Evolutionary conservation across 257 asterid genomes (phyloP), one percentile per base, ranked within the genome.

Genomic region (Primulina tabacum): DNA sequence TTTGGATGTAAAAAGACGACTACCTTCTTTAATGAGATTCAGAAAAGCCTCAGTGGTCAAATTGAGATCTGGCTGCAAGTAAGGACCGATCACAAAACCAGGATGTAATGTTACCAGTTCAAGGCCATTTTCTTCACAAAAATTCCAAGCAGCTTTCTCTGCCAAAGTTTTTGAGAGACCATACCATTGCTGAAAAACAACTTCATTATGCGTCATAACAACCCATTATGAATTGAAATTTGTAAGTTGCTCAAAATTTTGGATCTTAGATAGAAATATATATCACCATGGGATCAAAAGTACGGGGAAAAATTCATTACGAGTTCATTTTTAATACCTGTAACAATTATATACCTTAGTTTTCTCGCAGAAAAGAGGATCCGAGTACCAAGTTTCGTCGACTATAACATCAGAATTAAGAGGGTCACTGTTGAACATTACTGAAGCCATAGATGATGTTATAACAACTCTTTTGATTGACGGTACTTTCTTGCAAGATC

Each of bases 381-480:
- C 95, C 0, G 95, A 86, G 56, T 75, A 78, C 90, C 92, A 89
- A 35, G 87, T 84, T 64, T 90, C 97, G 38, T 85, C 95, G 4
- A 84, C 63, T 10, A 80, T 35, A 18, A 50, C 77, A 20, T 74
- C 87, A n/a, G 52, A 71, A 53, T 20, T 77, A 18, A 63, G 40
- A 43, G 69, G 62, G 26, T 53, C 29, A 24, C 26, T 37, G 53
- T 62, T 79, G 55, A 35, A 7, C 30, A 34, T n/a, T 24, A 77
- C 79, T 20, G 87, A 58, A 30, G 79, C 58, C 62, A 66, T 72
- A 5, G 87, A 82, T 57, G 84, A 79, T 61, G 87, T 79, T 47
- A 79, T 9, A 26, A 79, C 81, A 33, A 79, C 77, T 35, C 87
- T 73, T 66, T 60, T 72, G 75, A 79, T 67, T 4, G 79, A 74